These are phyloP conservation scores for Phytophthora constricta DNA, from an alignment of 352 stramenopile species.

Conservation along the genomic window DNA sequence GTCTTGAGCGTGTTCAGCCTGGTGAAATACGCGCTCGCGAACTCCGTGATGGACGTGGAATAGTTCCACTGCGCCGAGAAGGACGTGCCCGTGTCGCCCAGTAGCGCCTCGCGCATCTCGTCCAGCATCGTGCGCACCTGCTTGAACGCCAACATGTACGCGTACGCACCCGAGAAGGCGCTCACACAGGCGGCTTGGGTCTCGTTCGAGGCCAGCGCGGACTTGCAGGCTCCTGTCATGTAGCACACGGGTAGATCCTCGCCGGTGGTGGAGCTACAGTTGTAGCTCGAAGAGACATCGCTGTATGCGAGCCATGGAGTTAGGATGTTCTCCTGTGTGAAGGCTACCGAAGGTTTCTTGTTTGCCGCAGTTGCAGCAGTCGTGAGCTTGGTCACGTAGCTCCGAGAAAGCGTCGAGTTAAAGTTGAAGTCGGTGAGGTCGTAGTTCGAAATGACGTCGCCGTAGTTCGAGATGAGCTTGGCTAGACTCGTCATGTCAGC, in stretches of 20 bases:
- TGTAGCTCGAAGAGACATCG: conserved; percentile 21
- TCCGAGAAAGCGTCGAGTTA: conserved; percentile 55
- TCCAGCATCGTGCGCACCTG: conserved; percentile 66
- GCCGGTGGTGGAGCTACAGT: conserved; percentile 36
- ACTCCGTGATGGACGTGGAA: conserved; percentile 67
- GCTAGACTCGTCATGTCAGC: conserved; percentile 50
- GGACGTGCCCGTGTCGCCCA: conserved; percentile 65
- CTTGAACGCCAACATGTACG: conserved; percentile 66
- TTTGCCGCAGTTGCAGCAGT: conserved; percentile 33
- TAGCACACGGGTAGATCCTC: conserved; percentile 65
- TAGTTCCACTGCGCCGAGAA: conserved; percentile 74
- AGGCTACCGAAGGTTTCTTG: conserved; percentile 13
- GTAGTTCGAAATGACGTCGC: conserved; percentile 54
- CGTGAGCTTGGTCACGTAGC: conserved; percentile 50
- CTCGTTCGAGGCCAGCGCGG: conserved; percentile 2
- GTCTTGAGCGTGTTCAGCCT: conserved; percentile 54
- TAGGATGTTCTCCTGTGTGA: conserved; percentile 70
- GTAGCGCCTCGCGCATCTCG: conserved; percentile 76
- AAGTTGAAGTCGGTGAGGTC: conserved; percentile 72
- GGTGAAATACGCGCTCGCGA: conserved; percentile 62
- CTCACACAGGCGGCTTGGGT: conserved; percentile 51
- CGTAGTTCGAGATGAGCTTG: conserved; percentile 52
- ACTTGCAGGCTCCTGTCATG: conserved; percentile 64
- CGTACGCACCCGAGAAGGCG: conserved; percentile 60
- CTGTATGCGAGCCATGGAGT: conserved; percentile 64